A percentile compares a stretch with the other conserved stretches of the same genome.
These are phyloP conservation scores for Trichophyton verrucosum DNA, from an alignment of 2,329 filamentous ascomycete species.

Conservation along the genomic window DNA sequence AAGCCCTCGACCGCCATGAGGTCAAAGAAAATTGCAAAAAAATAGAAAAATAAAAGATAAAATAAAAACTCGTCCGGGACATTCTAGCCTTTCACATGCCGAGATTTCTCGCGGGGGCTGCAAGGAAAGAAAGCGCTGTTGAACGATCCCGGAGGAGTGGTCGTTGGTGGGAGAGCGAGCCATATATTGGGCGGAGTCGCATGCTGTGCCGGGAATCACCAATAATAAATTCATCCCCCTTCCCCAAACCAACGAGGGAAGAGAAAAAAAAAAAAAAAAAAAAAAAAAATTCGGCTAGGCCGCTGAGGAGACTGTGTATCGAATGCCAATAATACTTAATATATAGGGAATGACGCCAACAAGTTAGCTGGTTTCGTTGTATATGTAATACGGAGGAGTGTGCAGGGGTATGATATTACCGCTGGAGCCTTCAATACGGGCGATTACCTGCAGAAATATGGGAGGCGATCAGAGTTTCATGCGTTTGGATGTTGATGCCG, in stretches of 20 bases:
- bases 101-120: background rate
- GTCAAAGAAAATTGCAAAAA: background rate
- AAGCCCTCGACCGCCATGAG: background rate
- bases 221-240: background rate
- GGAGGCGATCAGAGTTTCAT: conserved; percentile 2
- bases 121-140: background rate
- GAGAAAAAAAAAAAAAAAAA: too few species aligned
- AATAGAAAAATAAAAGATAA: background rate
- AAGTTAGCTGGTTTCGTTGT: background rate
- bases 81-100: conserved; percentile 3
- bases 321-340: background rate
- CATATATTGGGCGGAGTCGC: background rate
- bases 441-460: conserved; percentile 2
- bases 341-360: background rate
- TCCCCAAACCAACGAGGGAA: background rate
- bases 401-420: background rate
- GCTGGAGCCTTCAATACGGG: background rate
- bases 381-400: background rate
- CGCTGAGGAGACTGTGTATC: background rate
- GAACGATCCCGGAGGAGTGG: conserved; percentile 2
- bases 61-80: background rate
- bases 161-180: conserved; percentile 3
- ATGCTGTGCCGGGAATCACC: background rate
- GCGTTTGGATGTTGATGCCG: background rate
- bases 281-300: background rate